A percentile compares a stretch with the other conserved stretches of the same genome.
phyloP scores from a whole-genome alignment of 1,284 basidiomycete genomes.

The Neotropicomus parvogracilis region DNA sequence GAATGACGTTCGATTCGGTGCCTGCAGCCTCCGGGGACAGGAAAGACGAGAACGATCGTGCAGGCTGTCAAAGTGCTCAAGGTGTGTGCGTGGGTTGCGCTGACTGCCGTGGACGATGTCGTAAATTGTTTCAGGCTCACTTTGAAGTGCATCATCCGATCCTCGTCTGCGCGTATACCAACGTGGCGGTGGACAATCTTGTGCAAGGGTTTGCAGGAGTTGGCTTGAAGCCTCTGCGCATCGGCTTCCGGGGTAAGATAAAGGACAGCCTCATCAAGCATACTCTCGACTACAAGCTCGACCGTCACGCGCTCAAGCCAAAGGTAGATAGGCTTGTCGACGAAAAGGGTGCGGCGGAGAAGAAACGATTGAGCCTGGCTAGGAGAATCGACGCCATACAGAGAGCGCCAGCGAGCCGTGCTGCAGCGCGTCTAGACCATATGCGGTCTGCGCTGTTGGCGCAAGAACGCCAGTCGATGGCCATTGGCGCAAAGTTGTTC shows the following conservation, averaged over 20 bases:
- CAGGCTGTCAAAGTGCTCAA: constrained; percentile 83
- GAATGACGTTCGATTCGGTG: constrained; percentile 3
- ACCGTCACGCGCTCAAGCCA: constrained; percentile 54
- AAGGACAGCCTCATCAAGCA: constrained; percentile 52
- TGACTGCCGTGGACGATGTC: neutral
- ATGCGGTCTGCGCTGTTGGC: constrained; percentile 40
- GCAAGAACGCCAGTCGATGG: constrained; percentile 36
- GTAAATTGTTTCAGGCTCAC: constrained; percentile 44
- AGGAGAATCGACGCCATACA: constrained; percentile 27
- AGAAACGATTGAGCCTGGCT: constrained; percentile 28
- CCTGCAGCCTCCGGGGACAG: constrained; percentile 86
- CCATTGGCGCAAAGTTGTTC: constrained; percentile 42
- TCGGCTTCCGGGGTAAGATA: constrained; percentile 66
- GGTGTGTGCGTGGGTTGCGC: constrained; percentile 48
- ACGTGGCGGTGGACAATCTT: constrained; percentile 92
- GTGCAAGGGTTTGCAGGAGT: constrained; percentile 66
- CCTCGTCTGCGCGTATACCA: constrained; percentile 89
- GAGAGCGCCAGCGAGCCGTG: constrained; percentile 17
- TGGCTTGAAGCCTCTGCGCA: constrained; percentile 73
- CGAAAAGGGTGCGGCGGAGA: constrained; percentile 32
- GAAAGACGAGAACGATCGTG: constrained; percentile 91
- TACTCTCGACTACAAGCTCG: constrained; percentile 68
- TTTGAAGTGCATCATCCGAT: constrained; percentile 84
- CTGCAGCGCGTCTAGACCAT: constrained; percentile 32
- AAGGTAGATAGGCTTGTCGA: constrained; percentile 40